These are phyloP conservation scores for Entomortierella chlamydospora DNA, from an alignment of 192 early-diverging fungal genomes.

Conservation along the genomic window DNA sequence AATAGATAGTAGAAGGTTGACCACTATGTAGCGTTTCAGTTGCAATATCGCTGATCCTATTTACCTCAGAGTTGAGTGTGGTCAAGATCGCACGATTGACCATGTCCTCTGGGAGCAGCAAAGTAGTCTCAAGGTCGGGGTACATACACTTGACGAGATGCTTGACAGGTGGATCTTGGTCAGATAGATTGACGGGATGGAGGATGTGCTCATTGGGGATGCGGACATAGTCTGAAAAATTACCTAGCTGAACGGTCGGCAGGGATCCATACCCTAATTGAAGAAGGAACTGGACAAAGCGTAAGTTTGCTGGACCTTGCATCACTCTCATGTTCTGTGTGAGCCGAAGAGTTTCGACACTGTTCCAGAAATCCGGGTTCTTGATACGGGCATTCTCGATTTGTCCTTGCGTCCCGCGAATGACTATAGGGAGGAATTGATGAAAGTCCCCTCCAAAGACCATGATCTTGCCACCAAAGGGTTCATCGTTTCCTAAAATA, in stretches of 20 bases:
- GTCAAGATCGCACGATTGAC: constrained; percentile 9
- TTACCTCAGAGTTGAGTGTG: neutral
- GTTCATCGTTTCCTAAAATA: constrained; percentile 1
- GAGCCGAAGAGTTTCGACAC: constrained; percentile 17
- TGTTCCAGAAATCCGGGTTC: constrained; percentile 4
- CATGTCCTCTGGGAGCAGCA: neutral
- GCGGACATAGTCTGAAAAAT: neutral
- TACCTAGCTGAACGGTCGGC: constrained; percentile 1
- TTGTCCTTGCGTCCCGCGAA: neutral
- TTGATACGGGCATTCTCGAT: neutral
- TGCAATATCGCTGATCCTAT: constrained; percentile 10
- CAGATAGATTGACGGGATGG: neutral
- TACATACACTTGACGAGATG: constrained; percentile 17
- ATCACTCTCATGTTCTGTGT: constrained; percentile 32
- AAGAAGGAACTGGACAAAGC: constrained; percentile 17
- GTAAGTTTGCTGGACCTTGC: neutral
- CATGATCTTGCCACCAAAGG: constrained; percentile 23
- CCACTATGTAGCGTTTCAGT: constrained; percentile 16
- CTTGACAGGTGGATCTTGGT: too few relatives aligned
- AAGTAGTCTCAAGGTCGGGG: constrained; percentile 4
- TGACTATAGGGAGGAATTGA: constrained; percentile 32
- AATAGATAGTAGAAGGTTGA: neutral
- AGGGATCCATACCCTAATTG: constrained; percentile 12
- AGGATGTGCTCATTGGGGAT: constrained; percentile 10
- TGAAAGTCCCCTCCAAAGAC: constrained; percentile 51